Base-by-base conservation (phyloP, 1,284 basidiomycete genomes). In the Earliella scabrosa region DNA sequence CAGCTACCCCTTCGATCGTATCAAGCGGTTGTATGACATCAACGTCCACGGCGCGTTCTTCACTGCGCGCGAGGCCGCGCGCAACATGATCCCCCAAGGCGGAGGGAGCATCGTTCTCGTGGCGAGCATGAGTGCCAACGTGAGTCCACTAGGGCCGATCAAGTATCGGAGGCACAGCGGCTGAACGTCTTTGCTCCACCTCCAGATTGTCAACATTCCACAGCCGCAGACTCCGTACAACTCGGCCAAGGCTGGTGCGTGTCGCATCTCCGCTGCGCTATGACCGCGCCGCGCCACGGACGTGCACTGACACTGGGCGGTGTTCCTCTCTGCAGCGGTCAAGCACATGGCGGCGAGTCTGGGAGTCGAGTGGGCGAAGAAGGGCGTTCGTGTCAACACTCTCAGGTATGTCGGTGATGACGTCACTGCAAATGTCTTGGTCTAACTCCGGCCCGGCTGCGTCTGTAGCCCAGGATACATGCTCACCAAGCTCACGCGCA, bases 161-260 rank as follows among this genome's bases (percentile, higher is more conserved):
- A 45, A 35, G 31, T 45, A 38, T 45, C 35, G 24, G 41, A 39
- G n/a, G 36, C 10, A 36, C n/a, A 45, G 38, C 23, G 54, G 60
- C 54, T 70, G 53, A 61, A 23, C 39, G 24, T 11, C 35, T 38
- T n/a, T 58, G 50, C 45, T 54, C 51, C 54, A 55, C 46, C 20
- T 47, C 6, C 67, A 94, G 92, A 86, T 95, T 60, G 82, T 95
- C 71, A 95, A 95, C 74, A 83, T 91, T 54, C 93, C 93, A 35
- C 80, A 97, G 83, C 86, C 85, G 35, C 96, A 98, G 82, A 92
- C 93, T 1, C 95, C 96, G 0, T 98, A 98, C 76, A 98, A 98
- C 73, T 90, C 93, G n/a, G 95, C 94, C 41, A 96, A 92, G 77
- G 90, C 90, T 44, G 89, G 88, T 87, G 63, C 60, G 69, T 67